Base-by-base conservation (phyloP, 164 flowering plant genomes). In the Magnolia officinalis region DNA sequence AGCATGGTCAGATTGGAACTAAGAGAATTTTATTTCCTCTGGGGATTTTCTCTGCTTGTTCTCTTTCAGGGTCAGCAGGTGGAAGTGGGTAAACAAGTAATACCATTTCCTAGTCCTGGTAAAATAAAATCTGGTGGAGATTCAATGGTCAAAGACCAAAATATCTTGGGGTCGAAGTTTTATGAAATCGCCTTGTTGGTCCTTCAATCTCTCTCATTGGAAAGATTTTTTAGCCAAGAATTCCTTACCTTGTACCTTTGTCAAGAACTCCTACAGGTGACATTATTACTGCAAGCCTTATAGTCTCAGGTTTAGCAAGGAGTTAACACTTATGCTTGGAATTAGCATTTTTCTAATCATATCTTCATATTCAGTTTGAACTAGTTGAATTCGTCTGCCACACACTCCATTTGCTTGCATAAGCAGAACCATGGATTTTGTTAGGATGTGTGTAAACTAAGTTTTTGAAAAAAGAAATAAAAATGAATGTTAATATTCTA, bases 21-120 rank as follows among this genome's bases (percentile, higher is more conserved):
- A 6, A 84, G 82, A 74, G 97, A 94, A 26, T 96, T 83, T 81
- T 86, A 79, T 76, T 94, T 94, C 78, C 81, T 94, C 14, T 96
- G 97, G 97, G 93, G 93, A 73, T 88, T 91, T 80, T 82, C 91
- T n/a, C 75, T 96, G 19, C 88, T 96, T 81, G 78, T 88, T 83
- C 81, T 96, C 55, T 96, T 94, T 82, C 91, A 90, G 78, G 90
- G 88, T 67, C 88, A 84, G 68, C 79, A 85, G 74, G 75, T 83
- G 70, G 71, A 68, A 11, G 75, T 19, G 59, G 74, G 63, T 10
- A 76, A 79, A 79, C 76, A 81, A 63, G 77, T 79, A 23, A 70
- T 86, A 21, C 84, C 84, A 74, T 69, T 85, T 13, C 16, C 63
- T 80, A 67, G 61, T 79, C 67, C 72, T 66, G 79, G 76, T 19